These are phyloP conservation scores for Cyclocybe cylindracea DNA, from an alignment of 768 basidiomycete genomes.

Conservation along the genomic window DNA sequence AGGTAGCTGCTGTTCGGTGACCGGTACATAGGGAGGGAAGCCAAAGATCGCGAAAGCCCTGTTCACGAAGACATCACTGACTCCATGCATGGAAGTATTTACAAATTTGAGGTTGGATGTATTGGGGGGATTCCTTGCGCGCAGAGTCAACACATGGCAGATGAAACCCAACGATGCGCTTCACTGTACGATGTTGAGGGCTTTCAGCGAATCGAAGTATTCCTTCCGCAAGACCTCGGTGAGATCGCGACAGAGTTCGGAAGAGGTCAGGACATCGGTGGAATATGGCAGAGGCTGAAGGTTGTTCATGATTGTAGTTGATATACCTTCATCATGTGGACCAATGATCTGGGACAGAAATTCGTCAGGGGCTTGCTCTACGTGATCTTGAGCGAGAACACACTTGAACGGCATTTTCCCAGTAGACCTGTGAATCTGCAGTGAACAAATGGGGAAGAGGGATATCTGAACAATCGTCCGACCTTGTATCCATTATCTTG, in stretches of 20 bases:
- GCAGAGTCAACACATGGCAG: neutral
- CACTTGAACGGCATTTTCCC: constrained; percentile 88
- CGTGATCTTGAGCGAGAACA: neutral
- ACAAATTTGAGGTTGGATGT: constrained; percentile 57
- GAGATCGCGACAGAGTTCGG: constrained; percentile 50
- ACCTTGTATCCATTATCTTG: constrained; percentile 91
- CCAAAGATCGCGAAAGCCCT: constrained; percentile 61
- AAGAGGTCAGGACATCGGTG: constrained; percentile 32
- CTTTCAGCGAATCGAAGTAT: constrained; percentile 52
- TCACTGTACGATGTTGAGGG: constrained; percentile 28
- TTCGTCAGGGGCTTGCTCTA: neutral
- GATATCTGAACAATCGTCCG: neutral
- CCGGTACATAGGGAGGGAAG: constrained; percentile 59
- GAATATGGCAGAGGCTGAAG: constrained; percentile 55
- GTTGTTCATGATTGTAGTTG: constrained; percentile 60
- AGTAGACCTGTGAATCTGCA: constrained; percentile 62
- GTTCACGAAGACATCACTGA: constrained; percentile 66
- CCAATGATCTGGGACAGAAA: constrained; percentile 63
- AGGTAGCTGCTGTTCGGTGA: constrained; percentile 66
- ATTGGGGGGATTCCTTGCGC: constrained; percentile 26
- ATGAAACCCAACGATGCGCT: neutral
- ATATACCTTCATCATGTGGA: constrained; percentile 82
- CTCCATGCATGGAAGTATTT: constrained; percentile 91
- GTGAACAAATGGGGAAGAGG: constrained; percentile 1
- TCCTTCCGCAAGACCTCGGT: constrained; percentile 59